These are phyloP conservation scores for Aspergillus latus DNA, from an alignment of 2,329 filamentous ascomycete species.

Conservation along the genomic window DNA sequence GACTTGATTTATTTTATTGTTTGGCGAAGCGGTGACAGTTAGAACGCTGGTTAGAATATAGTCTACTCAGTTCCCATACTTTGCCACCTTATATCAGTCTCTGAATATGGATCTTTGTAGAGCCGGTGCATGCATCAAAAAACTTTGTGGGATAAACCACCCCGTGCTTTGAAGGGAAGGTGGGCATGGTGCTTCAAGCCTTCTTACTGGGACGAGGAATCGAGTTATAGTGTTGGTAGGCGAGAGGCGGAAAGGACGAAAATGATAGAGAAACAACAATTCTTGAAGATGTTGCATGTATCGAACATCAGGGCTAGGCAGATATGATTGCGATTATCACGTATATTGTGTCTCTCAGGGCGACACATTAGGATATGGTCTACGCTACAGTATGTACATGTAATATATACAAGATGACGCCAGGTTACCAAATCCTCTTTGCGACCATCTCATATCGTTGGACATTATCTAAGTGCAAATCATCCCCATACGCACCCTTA, in stretches of 20 bases:
- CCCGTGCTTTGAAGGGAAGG: too few relatives aligned
- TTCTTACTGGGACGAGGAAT: too few relatives aligned
- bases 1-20: conserved; percentile 2
- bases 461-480: conserved; percentile 63
- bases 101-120: too few relatives aligned
- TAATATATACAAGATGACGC: background rate
- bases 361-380: background rate
- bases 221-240: too few relatives aligned
- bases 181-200: too few relatives aligned
- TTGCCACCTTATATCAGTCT: too few relatives aligned
- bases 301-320: background rate
- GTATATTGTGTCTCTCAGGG: background rate
- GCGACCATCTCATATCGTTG: conserved; percentile 91
- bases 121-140: too few relatives aligned
- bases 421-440: conserved; percentile 83
- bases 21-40: background rate
- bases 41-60: background rate
- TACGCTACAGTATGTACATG: background rate
- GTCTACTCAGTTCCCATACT: background rate
- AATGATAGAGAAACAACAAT: too few relatives aligned
- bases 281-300: too few relatives aligned
- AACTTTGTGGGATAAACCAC: too few relatives aligned
- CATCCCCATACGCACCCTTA: conserved; percentile 56
- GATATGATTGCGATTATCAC: background rate
- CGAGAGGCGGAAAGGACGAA: too few relatives aligned